A percentile compares a stretch with the other conserved stretches of the same genome.
These are phyloP conservation scores for Aspergillus quadrilineatus DNA, from an alignment of 2,329 filamentous ascomycete species.

Conservation along the genomic window DNA sequence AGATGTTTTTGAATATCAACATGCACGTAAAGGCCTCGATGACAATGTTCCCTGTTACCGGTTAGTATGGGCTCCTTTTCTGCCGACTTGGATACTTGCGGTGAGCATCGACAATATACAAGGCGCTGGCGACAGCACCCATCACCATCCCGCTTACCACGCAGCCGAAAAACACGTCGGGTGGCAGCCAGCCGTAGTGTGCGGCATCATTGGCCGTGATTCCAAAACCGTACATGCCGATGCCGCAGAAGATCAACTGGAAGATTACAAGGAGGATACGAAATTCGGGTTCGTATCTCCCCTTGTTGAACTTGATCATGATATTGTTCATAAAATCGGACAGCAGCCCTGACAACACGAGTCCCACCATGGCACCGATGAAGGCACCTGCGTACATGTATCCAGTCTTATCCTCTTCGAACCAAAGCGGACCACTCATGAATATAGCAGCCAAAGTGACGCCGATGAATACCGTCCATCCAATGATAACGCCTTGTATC, in stretches of 20 bases:
- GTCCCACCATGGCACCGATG: slow-evolving; percentile 75
- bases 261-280: slow-evolving; percentile 78
- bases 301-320: slow-evolving; percentile 72
- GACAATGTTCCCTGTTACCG: slow-evolving; percentile 65
- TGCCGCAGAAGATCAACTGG: slow-evolving; percentile 73
- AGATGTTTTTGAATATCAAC: slow-evolving; percentile 92
- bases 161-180: slow-evolving; percentile 78
- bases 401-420: slow-evolving; percentile 77
- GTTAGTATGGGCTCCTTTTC: neutral
- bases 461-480: slow-evolving; percentile 92
- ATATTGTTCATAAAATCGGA: slow-evolving; percentile 69
- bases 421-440: slow-evolving; percentile 76
- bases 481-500: slow-evolving; percentile 86
- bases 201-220: slow-evolving; percentile 63
- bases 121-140: slow-evolving; percentile 77
- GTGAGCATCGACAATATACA: slow-evolving; percentile 93
- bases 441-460: slow-evolving; percentile 81
- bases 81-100: slow-evolving; percentile 54
- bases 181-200: slow-evolving; percentile 69
- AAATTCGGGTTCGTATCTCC: slow-evolving; percentile 90
- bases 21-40: slow-evolving; percentile 88
- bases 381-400: slow-evolving; percentile 86
- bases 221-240: slow-evolving; percentile 82
- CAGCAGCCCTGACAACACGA: slow-evolving; percentile 70
- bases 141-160: slow-evolving; percentile 90